Percentiles rank a stretch among this genome's conserved stretches.
These are phyloP conservation scores for Conticribra guillardii DNA, from an alignment of 108 stramenopile species.

Conservation along the genomic window DNA sequence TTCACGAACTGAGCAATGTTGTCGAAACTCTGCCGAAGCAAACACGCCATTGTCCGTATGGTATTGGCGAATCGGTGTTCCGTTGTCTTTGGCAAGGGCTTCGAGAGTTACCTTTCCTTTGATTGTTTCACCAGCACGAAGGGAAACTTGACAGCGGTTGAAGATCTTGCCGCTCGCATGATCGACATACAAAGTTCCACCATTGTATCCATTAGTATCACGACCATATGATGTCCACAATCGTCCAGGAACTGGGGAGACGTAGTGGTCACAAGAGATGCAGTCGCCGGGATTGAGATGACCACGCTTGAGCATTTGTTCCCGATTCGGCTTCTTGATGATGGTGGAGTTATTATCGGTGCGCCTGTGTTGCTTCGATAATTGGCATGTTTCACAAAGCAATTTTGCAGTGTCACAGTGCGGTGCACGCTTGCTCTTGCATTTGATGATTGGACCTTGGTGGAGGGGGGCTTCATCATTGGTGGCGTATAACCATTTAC, in stretches of 20 bases:
- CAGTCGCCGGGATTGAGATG: not conserved
- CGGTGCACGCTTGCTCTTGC: not conserved
- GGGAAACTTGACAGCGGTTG: not conserved
- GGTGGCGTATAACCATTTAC: constrained; percentile 35
- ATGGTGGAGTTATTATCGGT: not conserved
- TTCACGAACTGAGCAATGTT: not conserved
- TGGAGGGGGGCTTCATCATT: not conserved
- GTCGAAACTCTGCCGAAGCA: not conserved
- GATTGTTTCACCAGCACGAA: not conserved
- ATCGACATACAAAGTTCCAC: not conserved
- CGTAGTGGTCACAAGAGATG: not conserved
- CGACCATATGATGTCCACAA: not conserved
- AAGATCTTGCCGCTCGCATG: not conserved
- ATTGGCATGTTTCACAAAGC: not conserved
- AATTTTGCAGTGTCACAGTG: not conserved
- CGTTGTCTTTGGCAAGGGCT: not conserved
- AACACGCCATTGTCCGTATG: constrained; percentile 14
- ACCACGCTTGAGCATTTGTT: not conserved
- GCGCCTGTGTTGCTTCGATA: not conserved
- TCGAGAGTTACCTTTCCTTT: not conserved
- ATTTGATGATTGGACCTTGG: not conserved
- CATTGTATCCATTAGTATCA: not conserved
- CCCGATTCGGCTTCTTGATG: not conserved
- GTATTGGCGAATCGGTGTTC: not conserved
- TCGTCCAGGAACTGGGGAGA: not conserved